Percentiles rank a stretch among this genome's conserved stretches.
These are phyloP conservation scores for Pythium sp. DNA, from an alignment of 352 stramenopile species.

Conservation along the genomic window DNA sequence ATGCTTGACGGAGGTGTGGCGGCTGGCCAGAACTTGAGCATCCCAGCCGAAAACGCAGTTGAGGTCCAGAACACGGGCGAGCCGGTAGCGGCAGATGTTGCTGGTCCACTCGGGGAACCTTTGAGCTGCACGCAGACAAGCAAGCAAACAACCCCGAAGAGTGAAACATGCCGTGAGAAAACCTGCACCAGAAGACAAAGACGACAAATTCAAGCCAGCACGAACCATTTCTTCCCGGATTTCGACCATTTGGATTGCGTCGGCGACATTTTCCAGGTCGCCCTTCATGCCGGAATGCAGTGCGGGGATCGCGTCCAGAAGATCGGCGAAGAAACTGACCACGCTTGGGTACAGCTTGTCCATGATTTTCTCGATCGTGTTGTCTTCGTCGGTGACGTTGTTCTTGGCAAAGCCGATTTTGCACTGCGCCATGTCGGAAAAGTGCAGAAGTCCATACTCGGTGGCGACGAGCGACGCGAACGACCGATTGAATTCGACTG, in stretches of 20 bases:
- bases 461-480: constrained; percentile 24
- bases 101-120: constrained; percentile 22
- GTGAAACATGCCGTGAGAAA: background rate
- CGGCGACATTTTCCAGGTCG: constrained; percentile 7
- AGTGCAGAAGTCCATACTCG: constrained; percentile 33
- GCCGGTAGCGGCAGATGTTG: constrained; percentile 8
- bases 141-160: background rate
- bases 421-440: constrained; percentile 27
- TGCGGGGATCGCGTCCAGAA: constrained; percentile 18
- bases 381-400: constrained; percentile 26
- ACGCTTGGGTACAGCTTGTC: constrained; percentile 27
- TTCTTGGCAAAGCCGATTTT: constrained; percentile 26
- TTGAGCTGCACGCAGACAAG: constrained; percentile 2
- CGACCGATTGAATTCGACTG: constrained; percentile 27
- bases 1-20: constrained; percentile 32
- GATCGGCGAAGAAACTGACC: constrained; percentile 14
- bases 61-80: constrained; percentile 31
- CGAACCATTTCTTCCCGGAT: constrained; percentile 18
- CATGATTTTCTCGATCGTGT: constrained; percentile 28
- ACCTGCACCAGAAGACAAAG: background rate
- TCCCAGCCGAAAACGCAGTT: constrained; percentile 23
- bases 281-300: constrained; percentile 21
- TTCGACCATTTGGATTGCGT: constrained; percentile 6
- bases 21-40: constrained; percentile 28
- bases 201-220: background rate